phyloP scores from a whole-genome alignment of 768 basidiomycete species.

The Termitomyces sp. region DNA sequence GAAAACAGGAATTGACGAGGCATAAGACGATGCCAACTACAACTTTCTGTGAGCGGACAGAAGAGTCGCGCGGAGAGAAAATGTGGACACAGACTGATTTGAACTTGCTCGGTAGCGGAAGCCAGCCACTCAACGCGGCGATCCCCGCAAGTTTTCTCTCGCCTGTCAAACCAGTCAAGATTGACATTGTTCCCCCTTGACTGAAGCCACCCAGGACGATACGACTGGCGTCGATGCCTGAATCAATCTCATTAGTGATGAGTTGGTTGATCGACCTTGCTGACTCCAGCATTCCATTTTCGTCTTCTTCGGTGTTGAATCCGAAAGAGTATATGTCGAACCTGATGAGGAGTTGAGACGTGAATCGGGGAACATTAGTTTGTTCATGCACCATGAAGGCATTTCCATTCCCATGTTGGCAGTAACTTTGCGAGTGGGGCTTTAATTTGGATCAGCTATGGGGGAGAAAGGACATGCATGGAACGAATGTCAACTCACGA shows the following conservation, averaged over 20 bases:
- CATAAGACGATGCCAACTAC: slow-evolving; percentile 58
- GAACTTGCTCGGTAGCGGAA: slow-evolving; percentile 62
- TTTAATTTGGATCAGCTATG: slow-evolving; percentile 17
- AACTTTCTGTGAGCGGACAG: slow-evolving; percentile 2
- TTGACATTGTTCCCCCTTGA: slow-evolving; percentile 75
- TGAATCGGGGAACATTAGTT: background rate
- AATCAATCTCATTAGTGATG: slow-evolving; percentile 68
- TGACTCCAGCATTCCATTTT: slow-evolving; percentile 66
- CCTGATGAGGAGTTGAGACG: slow-evolving; percentile 32
- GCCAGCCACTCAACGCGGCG: slow-evolving; percentile 72
- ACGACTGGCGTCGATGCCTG: slow-evolving; percentile 59
- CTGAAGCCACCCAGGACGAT: slow-evolving; percentile 88
- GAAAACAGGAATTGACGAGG: slow-evolving; percentile 67
- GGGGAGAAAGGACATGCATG: background rate
- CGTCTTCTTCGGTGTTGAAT: slow-evolving; percentile 63
- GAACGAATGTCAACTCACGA: slow-evolving; percentile 39
- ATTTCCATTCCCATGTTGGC: slow-evolving; percentile 70
- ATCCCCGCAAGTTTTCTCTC: slow-evolving; percentile 69
- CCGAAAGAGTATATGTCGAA: slow-evolving; percentile 73
- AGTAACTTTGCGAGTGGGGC: slow-evolving; percentile 57
- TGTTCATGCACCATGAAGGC: slow-evolving; percentile 60
- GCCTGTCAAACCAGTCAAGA: slow-evolving; percentile 67
- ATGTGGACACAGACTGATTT: slow-evolving; percentile 42
- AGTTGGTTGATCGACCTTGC: slow-evolving; percentile 57
- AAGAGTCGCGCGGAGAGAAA: background rate